Conservation (phyloP, 805 yeast genomes). For the Wickerhamomyces chaumierensis region DNA sequence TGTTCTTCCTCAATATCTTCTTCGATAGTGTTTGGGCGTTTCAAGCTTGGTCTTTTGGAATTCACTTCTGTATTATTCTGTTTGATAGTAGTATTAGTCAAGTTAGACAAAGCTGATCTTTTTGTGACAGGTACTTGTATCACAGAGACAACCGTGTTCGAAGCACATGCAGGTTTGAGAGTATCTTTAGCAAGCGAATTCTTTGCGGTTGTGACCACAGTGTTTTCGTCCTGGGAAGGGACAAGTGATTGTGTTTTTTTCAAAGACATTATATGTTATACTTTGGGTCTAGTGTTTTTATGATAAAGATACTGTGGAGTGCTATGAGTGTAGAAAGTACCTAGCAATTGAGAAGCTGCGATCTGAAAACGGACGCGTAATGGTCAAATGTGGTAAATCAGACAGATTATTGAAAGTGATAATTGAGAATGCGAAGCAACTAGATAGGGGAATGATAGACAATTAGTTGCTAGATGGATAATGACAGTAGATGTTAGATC, state of each 20-base stretch:
- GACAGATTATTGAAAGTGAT: background rate
- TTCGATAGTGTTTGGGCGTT: background rate
- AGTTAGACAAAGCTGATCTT: conserved; percentile 18
- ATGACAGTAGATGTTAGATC: background rate
- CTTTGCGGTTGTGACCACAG: background rate
- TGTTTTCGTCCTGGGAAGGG: background rate
- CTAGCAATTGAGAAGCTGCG: too few relatives aligned
- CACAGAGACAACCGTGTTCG: background rate
- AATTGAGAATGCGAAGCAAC: background rate
- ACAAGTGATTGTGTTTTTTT: background rate
- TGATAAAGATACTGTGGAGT: too few relatives aligned
- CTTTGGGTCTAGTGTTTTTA: too few relatives aligned
- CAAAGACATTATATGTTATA: background rate
- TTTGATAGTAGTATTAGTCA: conserved; percentile 12
- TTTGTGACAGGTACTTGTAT: background rate
- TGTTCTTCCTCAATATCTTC: background rate
- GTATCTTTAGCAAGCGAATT: background rate
- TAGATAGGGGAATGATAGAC: background rate
- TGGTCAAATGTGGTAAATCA: too few relatives aligned
- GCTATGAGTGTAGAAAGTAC: background rate
- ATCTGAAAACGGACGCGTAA: too few relatives aligned
- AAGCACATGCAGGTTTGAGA: background rate
- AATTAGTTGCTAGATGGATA: background rate
- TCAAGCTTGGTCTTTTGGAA: background rate
- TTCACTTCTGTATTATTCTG: background rate